Evolutionary conservation across 768 basidiomycete genomes (phyloP).

Genomic region (Goffeauzyma gilvescens): DNA sequence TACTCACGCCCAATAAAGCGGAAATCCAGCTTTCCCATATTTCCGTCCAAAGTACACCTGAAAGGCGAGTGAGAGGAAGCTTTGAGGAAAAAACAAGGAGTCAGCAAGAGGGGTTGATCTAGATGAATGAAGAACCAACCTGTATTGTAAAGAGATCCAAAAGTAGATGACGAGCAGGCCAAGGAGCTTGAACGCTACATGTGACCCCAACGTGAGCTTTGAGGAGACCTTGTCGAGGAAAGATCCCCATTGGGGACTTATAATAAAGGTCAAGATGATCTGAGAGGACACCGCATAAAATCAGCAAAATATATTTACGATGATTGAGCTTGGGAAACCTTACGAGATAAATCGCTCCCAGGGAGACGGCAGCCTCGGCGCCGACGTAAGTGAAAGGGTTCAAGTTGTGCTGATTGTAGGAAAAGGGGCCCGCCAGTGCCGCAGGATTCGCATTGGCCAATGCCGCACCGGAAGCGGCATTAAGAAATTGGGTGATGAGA

Average conservation of each 20-base stretch:
- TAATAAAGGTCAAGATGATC: slow-evolving; percentile 29
- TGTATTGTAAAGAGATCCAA: slow-evolving; percentile 26
- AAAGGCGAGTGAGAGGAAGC: slow-evolving; percentile 28
- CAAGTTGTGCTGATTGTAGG: slow-evolving; percentile 22
- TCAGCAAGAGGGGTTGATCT: no score
- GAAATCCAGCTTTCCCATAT: slow-evolving; percentile 26
- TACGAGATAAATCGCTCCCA: slow-evolving; percentile 26
- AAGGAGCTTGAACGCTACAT: slow-evolving; percentile 18
- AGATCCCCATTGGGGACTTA: slow-evolving; percentile 20
- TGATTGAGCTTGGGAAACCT: no score
- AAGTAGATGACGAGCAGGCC: slow-evolving; percentile 21
- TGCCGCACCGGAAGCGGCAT: slow-evolving; percentile 10
- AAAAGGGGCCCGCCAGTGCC: slow-evolving; percentile 18
- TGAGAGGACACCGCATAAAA: not conserved
- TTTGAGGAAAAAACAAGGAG: not conserved
- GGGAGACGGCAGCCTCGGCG: slow-evolving; percentile 24
- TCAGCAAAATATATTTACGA: no score
- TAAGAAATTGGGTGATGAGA: slow-evolving; percentile 12
- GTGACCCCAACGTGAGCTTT: slow-evolving; percentile 15
- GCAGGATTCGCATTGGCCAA: slow-evolving; percentile 11
- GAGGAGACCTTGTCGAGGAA: slow-evolving; percentile 18
- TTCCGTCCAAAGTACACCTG: slow-evolving; percentile 19
- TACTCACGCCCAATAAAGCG: slow-evolving; percentile 27
- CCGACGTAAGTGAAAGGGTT: slow-evolving; percentile 27
- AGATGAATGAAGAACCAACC: slow-evolving; percentile 9